These are phyloP conservation scores for Trypanosoma avium DNA, from an alignment of 208 protist species.

Conservation along the genomic window DNA sequence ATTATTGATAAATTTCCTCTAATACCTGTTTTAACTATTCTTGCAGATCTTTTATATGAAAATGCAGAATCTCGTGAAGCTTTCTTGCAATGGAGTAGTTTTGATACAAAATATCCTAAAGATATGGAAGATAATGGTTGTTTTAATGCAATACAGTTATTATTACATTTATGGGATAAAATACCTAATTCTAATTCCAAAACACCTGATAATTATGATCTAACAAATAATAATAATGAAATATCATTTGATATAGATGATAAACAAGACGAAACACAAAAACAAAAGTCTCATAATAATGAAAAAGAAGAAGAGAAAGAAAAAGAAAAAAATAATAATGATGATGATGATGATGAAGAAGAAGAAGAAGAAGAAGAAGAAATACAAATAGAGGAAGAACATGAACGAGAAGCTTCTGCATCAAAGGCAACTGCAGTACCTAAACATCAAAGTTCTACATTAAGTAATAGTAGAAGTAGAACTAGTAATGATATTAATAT, in stretches of 20 bases:
- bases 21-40: conserved; percentile 32
- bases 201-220: neutral
- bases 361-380: neutral
- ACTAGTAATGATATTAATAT: neutral
- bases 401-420: neutral
- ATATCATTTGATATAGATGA: too few relatives aligned
- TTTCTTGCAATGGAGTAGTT: conserved; percentile 58
- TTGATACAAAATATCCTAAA: neutral
- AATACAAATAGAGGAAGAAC: neutral
- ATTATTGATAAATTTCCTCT: neutral
- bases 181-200: neutral
- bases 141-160: conserved; percentile 39
- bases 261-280: too few relatives aligned
- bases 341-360: neutral
- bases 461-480: neutral
- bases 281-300: neutral
- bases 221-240: too few relatives aligned
- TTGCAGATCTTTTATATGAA: conserved; percentile 63
- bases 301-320: neutral
- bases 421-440: neutral
- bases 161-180: conserved; percentile 41
- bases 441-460: neutral
- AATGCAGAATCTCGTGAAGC: conserved; percentile 40
- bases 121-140: conserved; percentile 15
- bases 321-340: neutral